A percentile compares a stretch with the other conserved stretches of the same genome.
Evolutionary conservation across 192 early-diverging fungal genomes (phyloP).

Genomic region (Podila epicladia): DNA sequence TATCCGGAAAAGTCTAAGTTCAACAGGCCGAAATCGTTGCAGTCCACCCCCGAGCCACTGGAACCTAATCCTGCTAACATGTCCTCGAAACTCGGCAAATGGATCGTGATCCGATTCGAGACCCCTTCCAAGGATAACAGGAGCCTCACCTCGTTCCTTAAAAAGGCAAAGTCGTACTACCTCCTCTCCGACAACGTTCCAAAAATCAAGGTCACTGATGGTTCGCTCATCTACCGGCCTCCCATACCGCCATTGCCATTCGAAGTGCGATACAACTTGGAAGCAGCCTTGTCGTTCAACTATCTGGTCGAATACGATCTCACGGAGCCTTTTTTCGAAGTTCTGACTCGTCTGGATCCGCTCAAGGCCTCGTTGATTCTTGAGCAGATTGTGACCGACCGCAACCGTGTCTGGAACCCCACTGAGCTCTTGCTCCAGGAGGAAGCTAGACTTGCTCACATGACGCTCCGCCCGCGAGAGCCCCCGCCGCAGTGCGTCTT

Average conservation of each 20-base stretch:
- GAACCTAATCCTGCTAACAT: conserved; percentile 31
- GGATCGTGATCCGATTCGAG: conserved; percentile 52
- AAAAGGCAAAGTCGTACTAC: conserved; percentile 50
- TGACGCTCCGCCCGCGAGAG: conserved; percentile 16
- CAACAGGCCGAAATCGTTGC: background rate
- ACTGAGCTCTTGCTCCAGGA: conserved; percentile 24
- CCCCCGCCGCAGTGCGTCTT: conserved; percentile 58
- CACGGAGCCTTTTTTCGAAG: conserved; percentile 36
- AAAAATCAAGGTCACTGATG: background rate
- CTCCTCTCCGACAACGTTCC: conserved; percentile 1
- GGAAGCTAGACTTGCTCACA: conserved; percentile 16
- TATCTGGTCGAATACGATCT: conserved; percentile 58
- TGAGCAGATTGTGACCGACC: conserved; percentile 24
- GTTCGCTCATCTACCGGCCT: background rate
- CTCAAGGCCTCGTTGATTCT: conserved; percentile 48
- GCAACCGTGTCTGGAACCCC: conserved; percentile 56
- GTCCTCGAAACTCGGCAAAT: conserved; percentile 52
- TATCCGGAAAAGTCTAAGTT: conserved; percentile 6
- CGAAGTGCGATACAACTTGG: conserved; percentile 59
- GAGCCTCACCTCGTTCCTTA: conserved; percentile 8
- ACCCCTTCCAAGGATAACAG: background rate
- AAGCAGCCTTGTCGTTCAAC: conserved; percentile 51
- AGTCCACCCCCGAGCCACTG: conserved; percentile 8
- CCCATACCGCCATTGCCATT: conserved; percentile 31
- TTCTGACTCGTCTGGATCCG: conserved; percentile 20